These are phyloP conservation scores for Backusella psychrophila DNA, from an alignment of 192 early-diverging fungal genomes.

Conservation along the genomic window DNA sequence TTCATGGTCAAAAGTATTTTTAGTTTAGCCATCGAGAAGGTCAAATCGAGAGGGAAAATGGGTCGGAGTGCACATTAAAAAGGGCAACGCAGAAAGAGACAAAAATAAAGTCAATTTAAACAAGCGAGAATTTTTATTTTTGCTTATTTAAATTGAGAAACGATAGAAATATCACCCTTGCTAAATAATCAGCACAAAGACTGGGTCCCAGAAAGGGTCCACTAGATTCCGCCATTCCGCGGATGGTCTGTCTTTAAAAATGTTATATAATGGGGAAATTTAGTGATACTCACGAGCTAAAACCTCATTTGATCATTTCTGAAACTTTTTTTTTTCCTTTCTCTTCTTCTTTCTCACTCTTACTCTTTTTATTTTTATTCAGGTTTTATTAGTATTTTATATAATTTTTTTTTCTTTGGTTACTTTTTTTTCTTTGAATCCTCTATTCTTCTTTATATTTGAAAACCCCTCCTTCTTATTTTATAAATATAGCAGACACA, in stretches of 20 bases:
- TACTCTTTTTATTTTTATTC: slow-evolving; percentile 1
- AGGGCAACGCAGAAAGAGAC: background rate
- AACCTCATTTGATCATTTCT: slow-evolving; percentile 9
- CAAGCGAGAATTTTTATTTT: background rate
- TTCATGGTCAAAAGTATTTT: background rate
- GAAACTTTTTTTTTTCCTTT: slow-evolving; percentile 1
- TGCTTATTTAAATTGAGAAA: slow-evolving; percentile 1
- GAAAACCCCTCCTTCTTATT: background rate
- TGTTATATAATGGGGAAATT: slow-evolving; percentile 6
- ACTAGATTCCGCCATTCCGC: background rate
- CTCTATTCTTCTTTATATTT: background rate
- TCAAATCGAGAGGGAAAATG: background rate
- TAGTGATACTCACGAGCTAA: slow-evolving; percentile 7
- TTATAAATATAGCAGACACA: background rate
- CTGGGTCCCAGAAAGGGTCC: slow-evolving; percentile 6
- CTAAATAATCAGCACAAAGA: background rate
- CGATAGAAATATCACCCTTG: background rate
- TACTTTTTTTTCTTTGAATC: background rate
- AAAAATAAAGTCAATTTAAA: background rate
- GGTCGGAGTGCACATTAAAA: background rate
- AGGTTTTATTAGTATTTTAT: background rate
- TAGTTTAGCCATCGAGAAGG: background rate
- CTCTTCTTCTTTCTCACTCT: slow-evolving; percentile 6
- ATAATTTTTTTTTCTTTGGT: background rate
- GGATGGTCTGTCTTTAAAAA: background rate